Evolutionary conservation across 352 stramenopile genomes (phyloP).

Genomic region (Globisporangium iwayamae): DNA sequence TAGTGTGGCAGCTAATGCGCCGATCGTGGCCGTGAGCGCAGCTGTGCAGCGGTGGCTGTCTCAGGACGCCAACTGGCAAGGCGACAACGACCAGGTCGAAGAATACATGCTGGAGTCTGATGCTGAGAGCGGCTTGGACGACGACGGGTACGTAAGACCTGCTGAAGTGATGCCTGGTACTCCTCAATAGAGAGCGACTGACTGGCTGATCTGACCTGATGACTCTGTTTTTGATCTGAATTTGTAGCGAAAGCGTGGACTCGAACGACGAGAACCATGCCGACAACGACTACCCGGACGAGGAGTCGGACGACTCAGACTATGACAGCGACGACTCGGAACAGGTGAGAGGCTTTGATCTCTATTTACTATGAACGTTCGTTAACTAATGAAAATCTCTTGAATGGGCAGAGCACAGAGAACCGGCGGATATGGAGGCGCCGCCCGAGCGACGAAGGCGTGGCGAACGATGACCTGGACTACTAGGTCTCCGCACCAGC

Average conservation of each 20-base stretch:
- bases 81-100: slow-evolving; percentile 51
- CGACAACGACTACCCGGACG: slow-evolving; percentile 82
- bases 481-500: not conserved
- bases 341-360: slow-evolving; percentile 18
- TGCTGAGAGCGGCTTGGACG: slow-evolving; percentile 63
- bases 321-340: slow-evolving; percentile 38
- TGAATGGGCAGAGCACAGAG: slow-evolving; percentile 12
- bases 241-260: slow-evolving; percentile 65
- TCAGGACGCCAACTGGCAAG: slow-evolving; percentile 43
- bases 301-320: slow-evolving; percentile 48
- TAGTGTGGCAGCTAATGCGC: slow-evolving; percentile 22
- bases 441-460: slow-evolving; percentile 16
- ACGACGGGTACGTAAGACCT: slow-evolving; percentile 47
- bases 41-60: slow-evolving; percentile 77
- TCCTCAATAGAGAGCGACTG: not conserved
- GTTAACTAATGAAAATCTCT: not conserved
- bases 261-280: slow-evolving; percentile 82
- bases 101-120: slow-evolving; percentile 82
- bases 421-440: slow-evolving; percentile 15
- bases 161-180: slow-evolving; percentile 20
- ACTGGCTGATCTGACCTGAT: slow-evolving; percentile 2
- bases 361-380: not conserved
- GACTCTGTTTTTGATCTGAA: not conserved
- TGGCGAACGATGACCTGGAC: slow-evolving; percentile 13
- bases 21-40: slow-evolving; percentile 69